These are phyloP conservation scores for Aspergillus coremiiformis DNA, from an alignment of 495 filamentous ascomycete species.

Conservation along the genomic window DNA sequence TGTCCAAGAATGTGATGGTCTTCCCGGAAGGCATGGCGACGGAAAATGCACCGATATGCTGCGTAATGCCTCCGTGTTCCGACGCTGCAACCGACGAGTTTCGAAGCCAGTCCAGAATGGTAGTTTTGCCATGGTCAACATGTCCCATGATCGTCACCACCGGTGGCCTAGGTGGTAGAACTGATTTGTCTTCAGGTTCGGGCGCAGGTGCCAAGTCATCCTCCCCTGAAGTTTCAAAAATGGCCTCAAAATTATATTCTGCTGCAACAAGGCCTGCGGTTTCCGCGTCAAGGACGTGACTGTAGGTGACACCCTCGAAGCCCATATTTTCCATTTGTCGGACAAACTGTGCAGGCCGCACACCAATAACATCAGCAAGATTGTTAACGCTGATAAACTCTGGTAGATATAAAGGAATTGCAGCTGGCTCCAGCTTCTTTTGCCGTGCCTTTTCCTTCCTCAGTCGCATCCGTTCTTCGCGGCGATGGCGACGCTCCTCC, in stretches of 20 bases:
- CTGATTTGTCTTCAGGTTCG: slow-evolving; percentile 58
- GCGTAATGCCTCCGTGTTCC: slow-evolving; percentile 96
- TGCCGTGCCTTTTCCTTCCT: slow-evolving; percentile 41
- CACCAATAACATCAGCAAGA: slow-evolving; percentile 67
- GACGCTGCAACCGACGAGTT: slow-evolving; percentile 84
- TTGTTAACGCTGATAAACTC: slow-evolving; percentile 86
- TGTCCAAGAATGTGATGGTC: slow-evolving; percentile 93
- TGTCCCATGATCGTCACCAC: slow-evolving; percentile 99
- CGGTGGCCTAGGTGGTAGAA: slow-evolving; percentile 69
- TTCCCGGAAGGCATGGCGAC: slow-evolving; percentile 79
- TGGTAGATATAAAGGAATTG: slow-evolving; percentile 68
- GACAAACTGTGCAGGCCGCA: slow-evolving; percentile 66
- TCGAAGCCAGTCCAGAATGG: slow-evolving; percentile 86
- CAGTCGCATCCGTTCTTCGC: slow-evolving; percentile 36
- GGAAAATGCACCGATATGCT: slow-evolving; percentile 98
- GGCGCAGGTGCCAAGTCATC: slow-evolving; percentile 71
- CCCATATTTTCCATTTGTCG: slow-evolving; percentile 63
- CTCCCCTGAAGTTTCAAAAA: slow-evolving; percentile 58
- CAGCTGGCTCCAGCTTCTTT: slow-evolving; percentile 28
- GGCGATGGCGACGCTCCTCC: slow-evolving; percentile 24
- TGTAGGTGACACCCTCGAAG: slow-evolving; percentile 71
- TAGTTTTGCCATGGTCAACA: slow-evolving; percentile 98
- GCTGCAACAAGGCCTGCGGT: slow-evolving; percentile 82
- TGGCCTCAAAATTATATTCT: slow-evolving; percentile 90
- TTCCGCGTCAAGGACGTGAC: slow-evolving; percentile 82